These are phyloP conservation scores for Dimocarpus longan DNA, from an alignment of 345 rosid genomes.

Conservation along the genomic window DNA sequence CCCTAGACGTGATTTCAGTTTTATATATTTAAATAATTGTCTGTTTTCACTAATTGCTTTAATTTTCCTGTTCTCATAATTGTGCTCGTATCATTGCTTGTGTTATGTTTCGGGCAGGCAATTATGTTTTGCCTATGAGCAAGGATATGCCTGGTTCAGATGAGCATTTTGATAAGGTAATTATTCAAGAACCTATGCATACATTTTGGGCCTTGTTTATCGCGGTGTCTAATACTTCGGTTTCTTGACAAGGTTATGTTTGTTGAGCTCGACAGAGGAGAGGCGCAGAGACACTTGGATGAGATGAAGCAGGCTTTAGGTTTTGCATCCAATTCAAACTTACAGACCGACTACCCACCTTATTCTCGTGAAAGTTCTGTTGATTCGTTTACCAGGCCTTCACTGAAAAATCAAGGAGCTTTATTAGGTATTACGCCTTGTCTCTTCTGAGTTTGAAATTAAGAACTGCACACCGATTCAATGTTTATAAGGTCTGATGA, in stretches of 20 bases:
- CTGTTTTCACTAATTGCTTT: neutral
- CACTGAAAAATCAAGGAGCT: conserved; percentile 14
- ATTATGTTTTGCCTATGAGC: conserved; percentile 29
- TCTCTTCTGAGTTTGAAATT: conserved; percentile 5
- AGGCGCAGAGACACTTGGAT: conserved; percentile 30
- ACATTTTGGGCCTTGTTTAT: neutral
- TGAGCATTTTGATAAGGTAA: conserved; percentile 35
- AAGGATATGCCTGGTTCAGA: conserved; percentile 29
- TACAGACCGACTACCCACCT: conserved; percentile 3
- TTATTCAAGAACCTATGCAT: neutral
- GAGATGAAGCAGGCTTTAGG: conserved; percentile 30
- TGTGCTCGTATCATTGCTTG: neutral
- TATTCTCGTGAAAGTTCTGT: conserved; percentile 21
- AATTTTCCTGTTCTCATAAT: neutral
- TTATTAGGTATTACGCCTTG: conserved; percentile 21
- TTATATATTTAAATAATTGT: neutral
- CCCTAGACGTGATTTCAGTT: neutral
- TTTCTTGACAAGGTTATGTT: conserved; percentile 30
- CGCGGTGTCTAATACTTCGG: conserved; percentile 12
- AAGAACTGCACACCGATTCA: neutral
- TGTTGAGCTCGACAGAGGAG: conserved; percentile 29
- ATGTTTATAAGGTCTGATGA: neutral
- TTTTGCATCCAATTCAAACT: conserved; percentile 13
- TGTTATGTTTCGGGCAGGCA: conserved; percentile 26
- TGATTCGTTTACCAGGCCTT: neutral